Evolutionary conservation across 163 green algal genomes (phyloP).

Genomic region (Chlorella variabilis): DNA sequence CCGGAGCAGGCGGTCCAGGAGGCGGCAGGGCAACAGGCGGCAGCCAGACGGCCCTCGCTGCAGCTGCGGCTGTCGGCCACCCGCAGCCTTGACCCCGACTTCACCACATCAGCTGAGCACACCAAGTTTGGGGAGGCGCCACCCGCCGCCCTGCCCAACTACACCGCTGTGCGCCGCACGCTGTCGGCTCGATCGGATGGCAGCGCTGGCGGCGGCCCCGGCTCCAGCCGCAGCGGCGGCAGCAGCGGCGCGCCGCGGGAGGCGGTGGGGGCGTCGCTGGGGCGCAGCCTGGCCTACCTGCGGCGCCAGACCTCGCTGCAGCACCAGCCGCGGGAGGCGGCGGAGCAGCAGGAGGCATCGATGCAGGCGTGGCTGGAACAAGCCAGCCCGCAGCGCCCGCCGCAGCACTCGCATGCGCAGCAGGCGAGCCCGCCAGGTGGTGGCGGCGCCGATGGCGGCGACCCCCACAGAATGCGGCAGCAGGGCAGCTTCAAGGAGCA

Average conservation of each 20-base stretch:
- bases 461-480: slow-evolving; percentile 7
- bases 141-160: slow-evolving; percentile 1
- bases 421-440: not conserved
- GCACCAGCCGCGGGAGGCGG: not conserved
- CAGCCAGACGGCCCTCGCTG: not conserved
- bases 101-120: slow-evolving; percentile 7
- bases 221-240: not conserved
- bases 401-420: not conserved
- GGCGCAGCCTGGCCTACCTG: slow-evolving; percentile 16
- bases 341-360: not conserved
- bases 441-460: not conserved
- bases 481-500: slow-evolving; percentile 18
- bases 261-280: not conserved
- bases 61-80: slow-evolving; percentile 18
- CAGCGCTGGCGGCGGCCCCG: not conserved
- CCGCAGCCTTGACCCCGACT: slow-evolving; percentile 25
- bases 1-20: not conserved
- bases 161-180: not conserved
- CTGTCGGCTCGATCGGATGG: not conserved
- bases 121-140: slow-evolving; percentile 23
- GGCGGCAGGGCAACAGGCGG: not conserved
- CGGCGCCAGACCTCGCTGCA: not conserved
- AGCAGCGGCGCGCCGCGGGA: not conserved
- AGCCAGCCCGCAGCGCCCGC: too few relatives aligned
- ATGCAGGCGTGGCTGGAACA: not conserved